Evolutionary conservation across 2,329 filamentous ascomycete genomes (phyloP).

Genomic region (Tolypocladium guangdongense): DNA sequence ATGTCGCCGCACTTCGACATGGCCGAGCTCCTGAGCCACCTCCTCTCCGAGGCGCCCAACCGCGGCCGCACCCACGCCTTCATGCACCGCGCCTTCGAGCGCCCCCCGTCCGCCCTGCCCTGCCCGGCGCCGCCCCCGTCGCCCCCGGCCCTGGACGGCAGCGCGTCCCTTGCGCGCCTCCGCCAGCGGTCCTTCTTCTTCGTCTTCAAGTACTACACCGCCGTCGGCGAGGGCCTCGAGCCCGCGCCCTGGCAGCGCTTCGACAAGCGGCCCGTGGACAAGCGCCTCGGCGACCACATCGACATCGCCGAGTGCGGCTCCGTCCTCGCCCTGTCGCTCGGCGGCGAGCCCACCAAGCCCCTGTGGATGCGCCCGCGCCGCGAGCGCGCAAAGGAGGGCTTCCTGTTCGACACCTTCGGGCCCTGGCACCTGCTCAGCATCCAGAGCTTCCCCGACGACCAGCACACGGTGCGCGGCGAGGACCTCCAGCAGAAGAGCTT

Average conservation of each 20-base stretch:
- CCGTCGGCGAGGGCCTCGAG: conserved; percentile 42
- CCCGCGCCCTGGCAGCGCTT: conserved; percentile 50
- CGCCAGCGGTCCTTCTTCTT: conserved; percentile 50
- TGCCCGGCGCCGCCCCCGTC: conserved; percentile 8
- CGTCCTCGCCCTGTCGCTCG: conserved; percentile 45
- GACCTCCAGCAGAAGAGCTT: conserved; percentile 42
- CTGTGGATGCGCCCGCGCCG: conserved; percentile 38
- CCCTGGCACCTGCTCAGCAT: conserved; percentile 50
- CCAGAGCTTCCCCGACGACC: conserved; percentile 49
- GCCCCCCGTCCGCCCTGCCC: conserved; percentile 7
- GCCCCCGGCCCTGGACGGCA: conserved; percentile 1
- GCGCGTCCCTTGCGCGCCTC: conserved; percentile 19
- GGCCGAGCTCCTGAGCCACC: conserved; percentile 45
- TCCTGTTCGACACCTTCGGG: conserved; percentile 46
- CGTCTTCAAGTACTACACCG: conserved; percentile 54
- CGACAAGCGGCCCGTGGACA: conserved; percentile 32
- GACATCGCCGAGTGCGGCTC: conserved; percentile 49
- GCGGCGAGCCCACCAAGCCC: conserved; percentile 37
- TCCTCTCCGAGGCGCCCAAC: conserved; percentile 37
- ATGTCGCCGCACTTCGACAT: conserved; percentile 49
- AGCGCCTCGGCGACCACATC: conserved; percentile 36
- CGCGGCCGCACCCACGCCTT: conserved; percentile 33
- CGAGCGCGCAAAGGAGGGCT: conserved; percentile 36
- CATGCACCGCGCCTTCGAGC: conserved; percentile 37
- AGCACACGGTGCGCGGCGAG: conserved; percentile 42